phyloP scores from a whole-genome alignment of 148 eudicot species.

The Oxyria digyna region DNA sequence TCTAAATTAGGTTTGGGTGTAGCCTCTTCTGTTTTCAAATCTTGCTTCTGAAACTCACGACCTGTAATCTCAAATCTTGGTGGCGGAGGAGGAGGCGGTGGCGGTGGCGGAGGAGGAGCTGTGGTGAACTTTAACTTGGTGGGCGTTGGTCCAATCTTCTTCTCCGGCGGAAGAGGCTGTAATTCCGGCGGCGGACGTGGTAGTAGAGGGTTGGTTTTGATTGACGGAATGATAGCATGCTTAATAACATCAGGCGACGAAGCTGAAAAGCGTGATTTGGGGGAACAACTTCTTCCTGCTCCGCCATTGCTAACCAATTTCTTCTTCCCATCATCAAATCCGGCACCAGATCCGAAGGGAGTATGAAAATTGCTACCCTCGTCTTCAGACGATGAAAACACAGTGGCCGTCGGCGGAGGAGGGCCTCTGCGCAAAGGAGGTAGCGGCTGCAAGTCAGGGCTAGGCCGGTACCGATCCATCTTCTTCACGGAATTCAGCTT shows the following conservation, averaged over 20 bases:
- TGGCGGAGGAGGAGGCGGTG: slow-evolving; percentile 35
- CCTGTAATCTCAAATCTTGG: slow-evolving; percentile 16
- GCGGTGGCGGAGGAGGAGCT: slow-evolving; percentile 32
- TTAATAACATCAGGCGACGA: slow-evolving; percentile 38
- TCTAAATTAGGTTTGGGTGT: slow-evolving; percentile 3
- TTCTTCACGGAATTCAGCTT: slow-evolving; percentile 5
- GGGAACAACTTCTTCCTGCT: slow-evolving; percentile 35
- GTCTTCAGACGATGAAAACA: slow-evolving; percentile 56
- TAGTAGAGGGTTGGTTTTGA: slow-evolving; percentile 27
- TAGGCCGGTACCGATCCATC: slow-evolving; percentile 5
- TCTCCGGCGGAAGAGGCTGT: background rate
- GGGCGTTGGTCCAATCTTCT: background rate
- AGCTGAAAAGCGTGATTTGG: slow-evolving; percentile 40
- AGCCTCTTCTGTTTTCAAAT: background rate
- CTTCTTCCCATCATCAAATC: slow-evolving; percentile 47
- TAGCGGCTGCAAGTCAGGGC: slow-evolving; percentile 5
- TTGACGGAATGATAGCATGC: slow-evolving; percentile 47
- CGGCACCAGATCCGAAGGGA: slow-evolving; percentile 55
- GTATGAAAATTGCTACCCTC: slow-evolving; percentile 49
- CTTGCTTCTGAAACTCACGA: slow-evolving; percentile 11
- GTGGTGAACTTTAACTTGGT: slow-evolving; percentile 39
- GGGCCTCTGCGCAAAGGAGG: background rate
- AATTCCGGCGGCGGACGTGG: slow-evolving; percentile 8
- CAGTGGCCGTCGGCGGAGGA: slow-evolving; percentile 47
- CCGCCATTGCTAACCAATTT: too few species aligned